Conservation (phyloP, 2,329 filamentous ascomycete genomes). For the Colletotrichum abscissum region DNA sequence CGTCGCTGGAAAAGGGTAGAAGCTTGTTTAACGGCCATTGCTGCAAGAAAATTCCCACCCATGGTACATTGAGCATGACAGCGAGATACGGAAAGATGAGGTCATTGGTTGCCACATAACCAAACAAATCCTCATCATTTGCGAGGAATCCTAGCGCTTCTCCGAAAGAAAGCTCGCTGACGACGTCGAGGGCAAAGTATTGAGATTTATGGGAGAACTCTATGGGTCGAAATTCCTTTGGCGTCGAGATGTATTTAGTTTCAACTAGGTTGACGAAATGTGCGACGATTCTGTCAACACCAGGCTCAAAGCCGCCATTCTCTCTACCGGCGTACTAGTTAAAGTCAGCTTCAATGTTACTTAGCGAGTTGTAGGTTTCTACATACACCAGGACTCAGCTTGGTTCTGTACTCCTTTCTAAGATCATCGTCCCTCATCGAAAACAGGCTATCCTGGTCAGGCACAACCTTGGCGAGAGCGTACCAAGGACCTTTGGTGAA, state of each 20-base stretch:
- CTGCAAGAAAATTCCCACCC: slow-evolving; percentile 38
- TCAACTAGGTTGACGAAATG: slow-evolving; percentile 25
- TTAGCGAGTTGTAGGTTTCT: background rate
- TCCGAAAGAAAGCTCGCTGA: slow-evolving; percentile 42
- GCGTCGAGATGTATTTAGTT: slow-evolving; percentile 21
- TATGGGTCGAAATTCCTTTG: slow-evolving; percentile 14
- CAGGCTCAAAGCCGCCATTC: slow-evolving; percentile 22
- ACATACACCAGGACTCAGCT: slow-evolving; percentile 33
- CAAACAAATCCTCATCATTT: slow-evolving; percentile 39
- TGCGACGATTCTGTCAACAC: slow-evolving; percentile 19
- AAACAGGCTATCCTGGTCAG: slow-evolving; percentile 33
- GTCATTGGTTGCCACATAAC: slow-evolving; percentile 36
- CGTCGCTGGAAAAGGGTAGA: slow-evolving; percentile 41
- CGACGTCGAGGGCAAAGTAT: slow-evolving; percentile 41
- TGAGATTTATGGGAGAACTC: slow-evolving; percentile 31
- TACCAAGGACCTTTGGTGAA: slow-evolving; percentile 37
- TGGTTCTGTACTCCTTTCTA: slow-evolving; percentile 31
- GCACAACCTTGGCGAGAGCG: slow-evolving; percentile 27
- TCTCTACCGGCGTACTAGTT: slow-evolving; percentile 31
- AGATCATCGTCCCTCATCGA: slow-evolving; percentile 35
- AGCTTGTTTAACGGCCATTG: slow-evolving; percentile 35
- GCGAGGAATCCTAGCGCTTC: slow-evolving; percentile 42
- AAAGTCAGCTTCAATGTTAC: background rate
- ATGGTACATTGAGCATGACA: slow-evolving; percentile 40
- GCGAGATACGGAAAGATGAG: slow-evolving; percentile 27